Conservation (phyloP, 768 basidiomycete genomes). For the Daedaleopsis sinensis region DNA sequence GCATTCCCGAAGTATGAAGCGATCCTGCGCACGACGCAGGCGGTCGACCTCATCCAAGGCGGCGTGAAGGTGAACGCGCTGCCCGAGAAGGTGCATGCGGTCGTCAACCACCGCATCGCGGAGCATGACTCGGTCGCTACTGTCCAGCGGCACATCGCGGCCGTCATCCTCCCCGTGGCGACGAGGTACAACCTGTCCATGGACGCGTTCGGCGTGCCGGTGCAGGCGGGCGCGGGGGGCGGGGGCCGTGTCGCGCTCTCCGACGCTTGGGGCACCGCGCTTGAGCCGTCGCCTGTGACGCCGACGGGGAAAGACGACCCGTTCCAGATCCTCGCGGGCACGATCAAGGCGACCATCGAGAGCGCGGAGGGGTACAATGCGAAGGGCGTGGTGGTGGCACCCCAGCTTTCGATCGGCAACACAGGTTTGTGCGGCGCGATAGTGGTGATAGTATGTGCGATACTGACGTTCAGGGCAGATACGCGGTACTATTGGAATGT, state of each 20-base stretch:
- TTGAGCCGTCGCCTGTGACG: slow-evolving; percentile 73
- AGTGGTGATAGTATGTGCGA: not conserved
- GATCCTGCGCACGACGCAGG: slow-evolving; percentile 73
- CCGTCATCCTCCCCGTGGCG: slow-evolving; percentile 67
- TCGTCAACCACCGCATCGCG: slow-evolving; percentile 75
- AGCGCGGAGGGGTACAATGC: slow-evolving; percentile 16
- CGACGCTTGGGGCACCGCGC: slow-evolving; percentile 47
- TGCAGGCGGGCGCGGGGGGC: slow-evolving; percentile 37
- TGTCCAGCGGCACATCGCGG: slow-evolving; percentile 46
- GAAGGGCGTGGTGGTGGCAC: slow-evolving; percentile 23
- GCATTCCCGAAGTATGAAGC: slow-evolving; percentile 38
- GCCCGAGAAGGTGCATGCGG: slow-evolving; percentile 72
- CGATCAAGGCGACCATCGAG: slow-evolving; percentile 27
- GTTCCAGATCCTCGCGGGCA: slow-evolving; percentile 38
- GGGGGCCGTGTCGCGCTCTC: slow-evolving; percentile 53
- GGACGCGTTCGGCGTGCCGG: slow-evolving; percentile 52
- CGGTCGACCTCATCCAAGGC: slow-evolving; percentile 60
- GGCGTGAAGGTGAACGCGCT: slow-evolving; percentile 61
- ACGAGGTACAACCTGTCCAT: slow-evolving; percentile 59
- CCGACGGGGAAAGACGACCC: slow-evolving; percentile 34
- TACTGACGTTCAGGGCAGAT: slow-evolving; percentile 31
- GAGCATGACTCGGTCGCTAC: slow-evolving; percentile 37
- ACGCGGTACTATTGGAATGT: slow-evolving; percentile 49
- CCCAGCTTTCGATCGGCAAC: slow-evolving; percentile 23
- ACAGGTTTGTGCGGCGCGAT: slow-evolving; percentile 22